phyloP scores from a whole-genome alignment of 1,284 basidiomycete species.

The Trametes sp. region DNA sequence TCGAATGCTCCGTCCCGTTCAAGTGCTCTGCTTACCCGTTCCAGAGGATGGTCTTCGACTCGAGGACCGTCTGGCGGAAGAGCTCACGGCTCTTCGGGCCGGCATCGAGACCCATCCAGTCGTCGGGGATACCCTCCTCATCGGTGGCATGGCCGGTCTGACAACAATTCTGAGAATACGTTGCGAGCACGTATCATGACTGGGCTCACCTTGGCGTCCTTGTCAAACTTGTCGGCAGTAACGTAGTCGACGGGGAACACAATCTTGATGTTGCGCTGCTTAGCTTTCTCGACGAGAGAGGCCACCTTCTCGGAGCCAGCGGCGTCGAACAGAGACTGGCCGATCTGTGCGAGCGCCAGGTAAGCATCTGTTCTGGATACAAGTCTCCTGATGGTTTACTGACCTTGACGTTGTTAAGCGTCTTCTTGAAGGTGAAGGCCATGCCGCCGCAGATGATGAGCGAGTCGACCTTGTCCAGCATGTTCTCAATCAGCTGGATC shows the following conservation, averaged over 20 bases:
- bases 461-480: constrained; percentile 98
- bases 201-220: constrained; percentile 80
- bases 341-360: constrained; percentile 65
- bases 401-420: constrained; percentile 81
- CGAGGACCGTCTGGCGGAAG: constrained; percentile 83
- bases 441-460: constrained; percentile 98
- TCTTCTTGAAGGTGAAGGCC: constrained; percentile 99
- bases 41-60: constrained; percentile 98
- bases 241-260: constrained; percentile 97
- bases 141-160: constrained; percentile 84
- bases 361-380: constrained; percentile 10
- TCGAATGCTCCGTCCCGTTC: background rate
- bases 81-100: constrained; percentile 85
- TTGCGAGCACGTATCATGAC: background rate
- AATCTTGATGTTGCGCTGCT: constrained; percentile 92
- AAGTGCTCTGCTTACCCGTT: constrained; percentile 73
- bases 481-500: constrained; percentile 98
- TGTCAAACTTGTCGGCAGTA: constrained; percentile 95
- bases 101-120: constrained; percentile 94
- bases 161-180: constrained; percentile 1
- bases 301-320: constrained; percentile 91
- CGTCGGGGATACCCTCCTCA: constrained; percentile 88
- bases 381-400: too few relatives aligned
- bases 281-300: constrained; percentile 90
- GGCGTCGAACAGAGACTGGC: constrained; percentile 93